phyloP scores from a whole-genome alignment of 495 filamentous ascomycete genomes.

The Hypoxylon trugodes region DNA sequence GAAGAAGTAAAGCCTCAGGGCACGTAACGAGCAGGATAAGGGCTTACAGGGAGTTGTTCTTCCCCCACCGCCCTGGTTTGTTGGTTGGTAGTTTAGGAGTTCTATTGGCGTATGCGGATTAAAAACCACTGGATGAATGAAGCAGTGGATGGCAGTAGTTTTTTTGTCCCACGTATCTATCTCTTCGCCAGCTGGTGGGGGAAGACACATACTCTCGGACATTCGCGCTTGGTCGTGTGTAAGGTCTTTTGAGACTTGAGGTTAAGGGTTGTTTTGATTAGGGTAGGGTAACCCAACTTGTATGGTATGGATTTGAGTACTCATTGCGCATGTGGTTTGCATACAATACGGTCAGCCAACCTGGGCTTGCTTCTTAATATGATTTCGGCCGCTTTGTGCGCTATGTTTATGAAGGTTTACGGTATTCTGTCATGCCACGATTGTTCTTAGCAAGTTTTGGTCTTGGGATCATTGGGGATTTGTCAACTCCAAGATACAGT shows the following conservation, averaged over 20 bases:
- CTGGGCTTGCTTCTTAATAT: slow-evolving; percentile 16
- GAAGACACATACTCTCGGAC: background rate
- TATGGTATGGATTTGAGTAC: slow-evolving; percentile 8
- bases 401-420: background rate
- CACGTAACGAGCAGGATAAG: background rate
- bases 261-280: background rate
- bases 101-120: slow-evolving; percentile 22
- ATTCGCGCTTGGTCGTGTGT: background rate
- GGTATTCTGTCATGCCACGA: too few species aligned
- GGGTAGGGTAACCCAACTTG: slow-evolving; percentile 1
- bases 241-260: background rate
- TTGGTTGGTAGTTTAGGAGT: slow-evolving; percentile 17
- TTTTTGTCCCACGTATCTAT: too few species aligned
- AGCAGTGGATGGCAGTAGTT: too few species aligned
- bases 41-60: background rate
- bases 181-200: too few species aligned
- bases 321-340: background rate
- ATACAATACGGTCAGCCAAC: background rate
- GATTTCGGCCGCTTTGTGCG: background rate
- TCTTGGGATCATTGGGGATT: too few species aligned
- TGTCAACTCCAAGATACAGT: too few species aligned
- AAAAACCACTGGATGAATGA: slow-evolving; percentile 11
- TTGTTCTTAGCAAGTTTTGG: too few species aligned
- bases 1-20: slow-evolving; percentile 49
- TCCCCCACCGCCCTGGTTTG: background rate